Percentiles rank a stretch among this genome's conserved stretches.
phyloP scores from a whole-genome alignment of 495 filamentous ascomycete genomes.

The Talaromyces wortmannii region DNA sequence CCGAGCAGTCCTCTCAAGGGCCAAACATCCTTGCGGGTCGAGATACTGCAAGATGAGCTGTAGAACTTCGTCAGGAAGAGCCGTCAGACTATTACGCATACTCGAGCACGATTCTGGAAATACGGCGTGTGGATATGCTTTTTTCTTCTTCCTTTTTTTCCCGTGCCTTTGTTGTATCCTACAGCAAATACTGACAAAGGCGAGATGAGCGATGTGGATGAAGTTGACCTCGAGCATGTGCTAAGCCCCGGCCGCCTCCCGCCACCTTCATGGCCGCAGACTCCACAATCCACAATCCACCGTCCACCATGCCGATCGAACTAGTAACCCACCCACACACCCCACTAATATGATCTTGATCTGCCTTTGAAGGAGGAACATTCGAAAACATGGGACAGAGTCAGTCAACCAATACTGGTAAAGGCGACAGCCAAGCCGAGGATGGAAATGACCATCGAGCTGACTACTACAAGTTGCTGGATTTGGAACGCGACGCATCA shows the following conservation, averaged over 20 bases:
- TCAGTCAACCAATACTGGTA: conserved; percentile 54
- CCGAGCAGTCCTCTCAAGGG: conserved; percentile 53
- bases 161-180: background rate
- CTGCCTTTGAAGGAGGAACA: background rate
- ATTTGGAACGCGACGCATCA: conserved; percentile 59
- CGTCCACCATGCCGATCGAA: too few species aligned
- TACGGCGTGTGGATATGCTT: background rate
- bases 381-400: conserved; percentile 63
- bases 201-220: too few species aligned
- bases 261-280: too few species aligned
- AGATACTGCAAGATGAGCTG: conserved; percentile 58
- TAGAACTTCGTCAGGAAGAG: conserved; percentile 70
- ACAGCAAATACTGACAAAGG: too few species aligned
- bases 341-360: background rate
- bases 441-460: conserved; percentile 44
- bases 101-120: background rate
- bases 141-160: background rate
- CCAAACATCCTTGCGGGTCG: conserved; percentile 35
- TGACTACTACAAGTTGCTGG: conserved; percentile 90
- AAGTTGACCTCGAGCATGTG: too few species aligned
- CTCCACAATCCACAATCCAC: too few species aligned
- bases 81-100: conserved; percentile 16
- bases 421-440: conserved; percentile 17
- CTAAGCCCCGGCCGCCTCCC: too few species aligned
- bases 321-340: background rate